Percentiles rank a stretch among this genome's conserved stretches.
Evolutionary conservation across 768 basidiomycete genomes (phyloP).

Genomic region (Clavulina sp.): DNA sequence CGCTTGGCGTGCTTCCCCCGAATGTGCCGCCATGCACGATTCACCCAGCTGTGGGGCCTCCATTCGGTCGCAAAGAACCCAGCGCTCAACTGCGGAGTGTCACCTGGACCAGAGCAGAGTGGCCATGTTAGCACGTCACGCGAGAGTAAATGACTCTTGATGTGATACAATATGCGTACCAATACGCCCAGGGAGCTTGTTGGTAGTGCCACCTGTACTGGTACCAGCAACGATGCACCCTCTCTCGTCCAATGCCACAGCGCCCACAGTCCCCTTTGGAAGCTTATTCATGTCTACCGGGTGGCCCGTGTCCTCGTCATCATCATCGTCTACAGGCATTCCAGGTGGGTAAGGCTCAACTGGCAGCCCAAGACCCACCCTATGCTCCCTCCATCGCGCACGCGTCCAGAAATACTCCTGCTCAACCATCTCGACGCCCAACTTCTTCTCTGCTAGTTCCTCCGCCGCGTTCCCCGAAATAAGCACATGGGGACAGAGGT

Average conservation of each 20-base stretch:
- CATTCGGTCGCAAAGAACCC: slow-evolving; percentile 82
- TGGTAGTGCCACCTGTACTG: slow-evolving; percentile 68
- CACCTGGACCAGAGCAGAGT: slow-evolving; percentile 20
- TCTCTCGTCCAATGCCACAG: slow-evolving; percentile 56
- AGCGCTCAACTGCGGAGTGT: slow-evolving; percentile 59
- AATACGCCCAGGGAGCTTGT: slow-evolving; percentile 68
- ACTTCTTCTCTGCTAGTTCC: slow-evolving; percentile 29
- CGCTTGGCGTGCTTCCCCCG: slow-evolving; percentile 18
- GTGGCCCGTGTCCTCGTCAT: slow-evolving; percentile 24
- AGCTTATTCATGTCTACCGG: too few relatives aligned
- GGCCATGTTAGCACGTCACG: too few relatives aligned
- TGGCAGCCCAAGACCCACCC: slow-evolving; percentile 53
- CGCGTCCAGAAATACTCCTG: slow-evolving; percentile 67
- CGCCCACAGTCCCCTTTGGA: slow-evolving; percentile 70
- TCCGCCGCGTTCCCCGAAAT: slow-evolving; percentile 53
- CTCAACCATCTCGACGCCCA: slow-evolving; percentile 44
- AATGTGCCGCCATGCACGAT: slow-evolving; percentile 25
- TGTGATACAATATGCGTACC: slow-evolving; percentile 15
- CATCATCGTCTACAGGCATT: slow-evolving; percentile 11
- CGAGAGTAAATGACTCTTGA: not conserved
- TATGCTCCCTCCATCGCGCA: slow-evolving; percentile 58
- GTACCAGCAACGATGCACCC: slow-evolving; percentile 60
- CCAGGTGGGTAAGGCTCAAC: slow-evolving; percentile 35
- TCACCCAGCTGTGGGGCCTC: slow-evolving; percentile 22
- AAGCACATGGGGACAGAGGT: slow-evolving; percentile 45